Evolutionary conservation across 495 filamentous ascomycete species (phyloP), one percentile per base, ranked within the genome.

Genomic region (Xylaria intraflava): DNA sequence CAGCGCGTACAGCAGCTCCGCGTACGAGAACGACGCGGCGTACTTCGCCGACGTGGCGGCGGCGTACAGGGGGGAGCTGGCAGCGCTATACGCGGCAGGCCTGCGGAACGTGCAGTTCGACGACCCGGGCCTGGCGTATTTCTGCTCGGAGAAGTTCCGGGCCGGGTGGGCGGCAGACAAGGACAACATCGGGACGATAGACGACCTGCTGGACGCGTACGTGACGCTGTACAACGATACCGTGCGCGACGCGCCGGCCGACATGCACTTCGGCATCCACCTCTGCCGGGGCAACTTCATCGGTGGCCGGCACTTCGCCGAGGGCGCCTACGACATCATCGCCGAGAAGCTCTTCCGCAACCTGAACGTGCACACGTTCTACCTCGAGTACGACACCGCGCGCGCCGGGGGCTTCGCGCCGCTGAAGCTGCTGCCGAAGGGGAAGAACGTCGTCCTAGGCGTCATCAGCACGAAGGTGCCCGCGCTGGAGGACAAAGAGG

Each of bases 281-380:
- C 72, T 90, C 45, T 90, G 88, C 76, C 81, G 86, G 46, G 88
- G 88, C 44, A 93, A 90, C 73, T 90, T 89, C 68, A 81, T 87
- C 60, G 80, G 82, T 49, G 81, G 80, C 35, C 76, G 85, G n/a
- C 83, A 89, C 72, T 91, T 93, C 69, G 82, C 83, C 49, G 84
- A 88, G 67, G 88, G 88, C 27, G 83, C 82, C 19, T 93, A 91
- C 68, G 88, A 91, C 68, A 75, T 79, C 49, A 89, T 93, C 55
- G 88, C 88, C 42, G 78, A 78, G 59, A 88, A 86, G 73, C 78
- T 93, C 12, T 93, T 93, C 76, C 75, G 83, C 52, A 72, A 86
- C 53, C 76, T 90, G 38, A 80, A 88, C 55, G 82, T 89, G 14
- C 78, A 86, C 69, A 89, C 86, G 5, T 91, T 86, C 72, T 90